phyloP scores from a whole-genome alignment of 306 rosid genomes.

The Rosa chinensis region DNA sequence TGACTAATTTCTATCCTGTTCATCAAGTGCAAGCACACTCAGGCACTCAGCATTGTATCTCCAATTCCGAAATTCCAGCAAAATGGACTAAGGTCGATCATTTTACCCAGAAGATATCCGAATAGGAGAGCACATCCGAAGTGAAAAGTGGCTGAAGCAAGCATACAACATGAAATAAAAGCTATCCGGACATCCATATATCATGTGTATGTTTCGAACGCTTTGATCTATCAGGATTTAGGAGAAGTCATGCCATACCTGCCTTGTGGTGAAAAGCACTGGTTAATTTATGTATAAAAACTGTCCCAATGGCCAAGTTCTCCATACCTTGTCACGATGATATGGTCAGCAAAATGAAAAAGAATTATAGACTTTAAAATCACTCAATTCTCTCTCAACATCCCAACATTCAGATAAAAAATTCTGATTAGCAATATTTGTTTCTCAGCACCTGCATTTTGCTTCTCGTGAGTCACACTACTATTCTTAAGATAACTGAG shows the following conservation, averaged over 20 bases:
- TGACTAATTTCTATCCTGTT: background rate
- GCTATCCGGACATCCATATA: constrained; percentile 8
- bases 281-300: constrained; percentile 73
- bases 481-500: background rate
- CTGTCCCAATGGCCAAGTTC: constrained; percentile 92
- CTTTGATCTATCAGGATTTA: background rate
- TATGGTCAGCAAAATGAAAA: constrained; percentile 9
- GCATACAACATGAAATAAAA: constrained; percentile 19
- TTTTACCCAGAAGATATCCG: constrained; percentile 89
- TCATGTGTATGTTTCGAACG: background rate
- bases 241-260: constrained; percentile 43
- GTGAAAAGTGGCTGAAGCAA: constrained; percentile 77
- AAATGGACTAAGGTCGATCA: constrained; percentile 88
- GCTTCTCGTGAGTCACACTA: background rate
- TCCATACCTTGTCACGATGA: constrained; percentile 67
- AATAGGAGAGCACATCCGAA: constrained; percentile 91
- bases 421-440: background rate
- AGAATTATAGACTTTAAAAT: too few relatives aligned
- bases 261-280: constrained; percentile 57
- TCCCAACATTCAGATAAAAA: background rate
- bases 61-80: constrained; percentile 95
- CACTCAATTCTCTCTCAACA: background rate
- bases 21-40: constrained; percentile 13
- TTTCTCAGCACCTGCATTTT: background rate
- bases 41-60: constrained; percentile 69